Evolutionary conservation across 495 filamentous ascomycete species (phyloP).

Genomic region (Podospora fimiseda): DNA sequence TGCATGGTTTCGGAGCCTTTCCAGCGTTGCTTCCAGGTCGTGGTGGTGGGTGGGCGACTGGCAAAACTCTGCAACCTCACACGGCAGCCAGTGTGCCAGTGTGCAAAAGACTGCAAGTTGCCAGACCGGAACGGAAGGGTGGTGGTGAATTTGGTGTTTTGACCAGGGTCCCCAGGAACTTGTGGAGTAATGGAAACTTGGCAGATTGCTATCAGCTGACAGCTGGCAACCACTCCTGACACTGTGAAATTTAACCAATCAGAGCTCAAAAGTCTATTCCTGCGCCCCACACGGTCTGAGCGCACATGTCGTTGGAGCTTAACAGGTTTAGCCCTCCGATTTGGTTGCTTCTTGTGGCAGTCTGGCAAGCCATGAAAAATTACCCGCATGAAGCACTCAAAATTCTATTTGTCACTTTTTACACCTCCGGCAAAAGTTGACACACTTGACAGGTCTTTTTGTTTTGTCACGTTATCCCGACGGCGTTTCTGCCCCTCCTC

Average conservation of each 20-base stretch:
- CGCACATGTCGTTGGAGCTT: conserved; percentile 5
- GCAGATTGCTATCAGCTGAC: not conserved
- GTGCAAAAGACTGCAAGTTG: not conserved
- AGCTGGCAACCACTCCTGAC: not conserved
- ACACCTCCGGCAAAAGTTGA: not conserved
- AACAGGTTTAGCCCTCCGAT: not conserved
- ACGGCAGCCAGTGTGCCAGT: not conserved
- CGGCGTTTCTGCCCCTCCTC: too few species aligned
- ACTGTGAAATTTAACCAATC: not conserved
- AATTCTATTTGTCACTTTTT: not conserved
- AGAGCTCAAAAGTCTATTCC: not conserved
- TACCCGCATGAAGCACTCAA: not conserved
- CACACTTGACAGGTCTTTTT: too few species aligned
- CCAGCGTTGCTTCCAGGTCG: too few species aligned
- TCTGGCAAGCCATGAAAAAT: not conserved
- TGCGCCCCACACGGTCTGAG: conserved; percentile 18
- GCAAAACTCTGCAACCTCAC: not conserved
- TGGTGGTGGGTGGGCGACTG: not conserved
- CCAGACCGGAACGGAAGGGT: too few species aligned
- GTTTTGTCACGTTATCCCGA: too few species aligned
- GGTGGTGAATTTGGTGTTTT: not conserved
- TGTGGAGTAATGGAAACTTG: not conserved
- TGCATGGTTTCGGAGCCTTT: too few species aligned
- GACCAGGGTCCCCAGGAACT: not conserved
- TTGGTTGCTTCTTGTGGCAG: not conserved